These are phyloP conservation scores for Epichloe scottii DNA, from an alignment of 2,329 filamentous ascomycete species.

Conservation along the genomic window DNA sequence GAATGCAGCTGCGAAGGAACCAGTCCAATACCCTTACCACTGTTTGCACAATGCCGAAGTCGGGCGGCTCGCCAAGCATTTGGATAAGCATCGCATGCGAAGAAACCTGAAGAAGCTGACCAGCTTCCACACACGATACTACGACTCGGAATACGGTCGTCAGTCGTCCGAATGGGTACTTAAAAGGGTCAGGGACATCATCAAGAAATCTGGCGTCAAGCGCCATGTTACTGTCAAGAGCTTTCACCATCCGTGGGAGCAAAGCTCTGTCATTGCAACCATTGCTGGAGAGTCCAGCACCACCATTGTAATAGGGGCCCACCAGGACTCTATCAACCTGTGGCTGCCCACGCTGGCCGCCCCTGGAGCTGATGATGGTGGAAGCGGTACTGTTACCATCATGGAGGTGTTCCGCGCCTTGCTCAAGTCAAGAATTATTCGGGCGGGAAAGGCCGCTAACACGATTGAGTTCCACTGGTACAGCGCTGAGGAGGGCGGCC, in stretches of 20 bases:
- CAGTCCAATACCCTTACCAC: slow-evolving; percentile 53
- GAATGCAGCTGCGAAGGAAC: slow-evolving; percentile 17
- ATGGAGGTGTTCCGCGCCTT: slow-evolving; percentile 80
- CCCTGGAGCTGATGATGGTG: slow-evolving; percentile 91
- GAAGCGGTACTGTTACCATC: slow-evolving; percentile 86
- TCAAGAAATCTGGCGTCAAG: slow-evolving; percentile 58
- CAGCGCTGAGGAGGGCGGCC: slow-evolving; percentile 76
- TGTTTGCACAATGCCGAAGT: slow-evolving; percentile 54
- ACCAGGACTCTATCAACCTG: slow-evolving; percentile 92
- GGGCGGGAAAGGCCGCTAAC: slow-evolving; percentile 61
- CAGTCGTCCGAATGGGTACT: slow-evolving; percentile 85
- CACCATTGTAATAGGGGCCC: slow-evolving; percentile 80
- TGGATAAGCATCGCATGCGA: slow-evolving; percentile 66
- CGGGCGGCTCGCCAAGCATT: slow-evolving; percentile 49
- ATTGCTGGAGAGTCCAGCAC: slow-evolving; percentile 77
- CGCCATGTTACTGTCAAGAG: slow-evolving; percentile 55
- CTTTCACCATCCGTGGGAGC: slow-evolving; percentile 77
- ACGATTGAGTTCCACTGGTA: slow-evolving; percentile 98
- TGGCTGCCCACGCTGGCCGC: slow-evolving; percentile 76
- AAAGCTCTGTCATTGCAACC: slow-evolving; percentile 81
- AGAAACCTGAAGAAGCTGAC: slow-evolving; percentile 67
- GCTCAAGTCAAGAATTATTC: slow-evolving; percentile 57
- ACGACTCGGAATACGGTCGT: slow-evolving; percentile 63
- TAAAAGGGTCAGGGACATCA: slow-evolving; percentile 56
- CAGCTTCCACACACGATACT: slow-evolving; percentile 71